These are phyloP conservation scores for Eimeria maxima DNA, from an alignment of 169 alveolate species.

Conservation along the genomic window DNA sequence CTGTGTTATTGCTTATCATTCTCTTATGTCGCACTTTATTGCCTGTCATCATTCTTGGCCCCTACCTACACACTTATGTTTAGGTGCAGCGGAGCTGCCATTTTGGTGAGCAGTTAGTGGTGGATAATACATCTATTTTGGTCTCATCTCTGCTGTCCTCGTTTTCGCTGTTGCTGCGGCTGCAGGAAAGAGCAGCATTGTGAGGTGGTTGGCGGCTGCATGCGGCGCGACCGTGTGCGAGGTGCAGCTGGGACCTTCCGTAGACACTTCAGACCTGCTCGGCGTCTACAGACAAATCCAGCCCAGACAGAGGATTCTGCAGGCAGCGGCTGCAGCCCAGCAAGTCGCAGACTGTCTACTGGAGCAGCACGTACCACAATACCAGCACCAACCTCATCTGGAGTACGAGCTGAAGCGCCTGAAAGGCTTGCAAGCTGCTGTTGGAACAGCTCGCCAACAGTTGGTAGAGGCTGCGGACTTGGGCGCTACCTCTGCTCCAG, in stretches of 20 bases:
- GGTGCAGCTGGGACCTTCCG: slow-evolving; percentile 85
- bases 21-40: background rate
- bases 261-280: slow-evolving; percentile 87
- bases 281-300: slow-evolving; percentile 85
- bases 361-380: slow-evolving; percentile 5
- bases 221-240: slow-evolving; percentile 71
- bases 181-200: slow-evolving; percentile 82
- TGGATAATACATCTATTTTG: background rate
- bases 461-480: slow-evolving; percentile 4
- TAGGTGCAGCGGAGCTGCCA: background rate
- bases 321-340: slow-evolving; percentile 36
- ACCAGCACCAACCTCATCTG: background rate
- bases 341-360: background rate
- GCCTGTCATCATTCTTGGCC: background rate
- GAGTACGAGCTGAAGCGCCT: background rate
- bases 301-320: slow-evolving; percentile 34
- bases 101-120: background rate
- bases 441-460: background rate
- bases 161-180: background rate
- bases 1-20: background rate
- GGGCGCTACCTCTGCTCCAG: background rate
- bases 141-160: background rate
- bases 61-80: background rate
- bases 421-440: slow-evolving; percentile 10
- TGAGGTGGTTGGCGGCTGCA: slow-evolving; percentile 84